Evolutionary conservation across 1,139 yeast genomes (phyloP).

Genomic region (Lizanozyma gosingica): DNA sequence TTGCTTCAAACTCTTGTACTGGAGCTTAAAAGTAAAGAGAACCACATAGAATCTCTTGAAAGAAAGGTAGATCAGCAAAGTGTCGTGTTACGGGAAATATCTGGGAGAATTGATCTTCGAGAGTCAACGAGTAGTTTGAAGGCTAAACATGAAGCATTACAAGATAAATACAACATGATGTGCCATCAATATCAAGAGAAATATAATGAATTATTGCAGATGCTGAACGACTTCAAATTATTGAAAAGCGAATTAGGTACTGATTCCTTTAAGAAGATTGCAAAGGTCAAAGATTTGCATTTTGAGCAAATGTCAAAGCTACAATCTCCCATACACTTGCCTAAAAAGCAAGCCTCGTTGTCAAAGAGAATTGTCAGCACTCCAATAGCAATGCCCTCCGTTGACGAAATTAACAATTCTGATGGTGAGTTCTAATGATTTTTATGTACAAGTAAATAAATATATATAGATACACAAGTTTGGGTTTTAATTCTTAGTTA

Average conservation of each 20-base stretch:
- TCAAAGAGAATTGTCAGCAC: conserved; percentile 26
- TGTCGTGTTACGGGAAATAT: background rate
- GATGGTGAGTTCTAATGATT: conserved; percentile 12
- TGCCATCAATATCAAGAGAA: conserved; percentile 18
- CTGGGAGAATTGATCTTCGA: conserved; percentile 3
- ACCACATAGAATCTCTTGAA: conserved; percentile 1
- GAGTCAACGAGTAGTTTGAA: conserved; percentile 8
- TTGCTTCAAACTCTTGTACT: conserved; percentile 1
- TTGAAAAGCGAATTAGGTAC: conserved; percentile 8
- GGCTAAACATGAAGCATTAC: conserved; percentile 9
- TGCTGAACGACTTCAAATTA: conserved; percentile 17
- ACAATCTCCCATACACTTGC: background rate
- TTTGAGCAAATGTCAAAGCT: conserved; percentile 13
- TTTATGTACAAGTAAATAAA: conserved; percentile 5
- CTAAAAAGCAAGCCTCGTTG: conserved; percentile 4
- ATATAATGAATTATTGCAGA: conserved; percentile 14
- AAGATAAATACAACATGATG: conserved; percentile 16
- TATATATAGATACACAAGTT: too few relatives aligned
- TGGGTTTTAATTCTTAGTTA: conserved; percentile 10
- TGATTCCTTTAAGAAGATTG: conserved; percentile 4
- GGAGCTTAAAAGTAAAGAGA: conserved; percentile 1
- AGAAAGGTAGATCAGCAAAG: conserved; percentile 4
- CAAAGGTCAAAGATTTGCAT: conserved; percentile 5
- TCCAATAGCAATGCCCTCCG: conserved; percentile 9
- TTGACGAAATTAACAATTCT: conserved; percentile 13